phyloP scores from a whole-genome alignment of 176 grass and related monocot species.

The Eremochloa ophiuroides region DNA sequence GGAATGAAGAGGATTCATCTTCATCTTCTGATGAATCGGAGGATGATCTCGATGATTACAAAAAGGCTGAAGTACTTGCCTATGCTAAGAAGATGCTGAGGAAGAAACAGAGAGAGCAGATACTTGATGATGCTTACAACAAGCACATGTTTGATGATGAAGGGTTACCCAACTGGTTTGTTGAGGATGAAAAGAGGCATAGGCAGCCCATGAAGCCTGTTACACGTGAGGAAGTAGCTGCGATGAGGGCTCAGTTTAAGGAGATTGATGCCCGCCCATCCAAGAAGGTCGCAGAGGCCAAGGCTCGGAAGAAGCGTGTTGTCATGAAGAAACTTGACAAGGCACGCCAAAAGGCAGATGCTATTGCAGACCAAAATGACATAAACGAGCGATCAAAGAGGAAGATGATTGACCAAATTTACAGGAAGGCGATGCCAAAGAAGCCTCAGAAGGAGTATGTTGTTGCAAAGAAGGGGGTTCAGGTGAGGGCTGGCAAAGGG shows the following conservation, averaged over 20 bases:
- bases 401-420: conserved; percentile 88
- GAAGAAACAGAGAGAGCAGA: conserved; percentile 96
- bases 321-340: conserved; percentile 68
- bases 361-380: conserved; percentile 74
- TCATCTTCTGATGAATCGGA: conserved; percentile 67
- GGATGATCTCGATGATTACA: conserved; percentile 53
- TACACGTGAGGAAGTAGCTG: conserved; percentile 74
- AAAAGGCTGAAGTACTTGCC: conserved; percentile 83
- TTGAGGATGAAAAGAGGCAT: conserved; percentile 84
- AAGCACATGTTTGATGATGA: conserved; percentile 90
- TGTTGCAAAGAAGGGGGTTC: conserved; percentile 87
- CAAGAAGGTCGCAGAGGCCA: conserved; percentile 93
- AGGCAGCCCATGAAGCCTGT: conserved; percentile 63
- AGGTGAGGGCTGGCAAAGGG: conserved; percentile 58
- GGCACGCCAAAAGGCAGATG: conserved; percentile 77
- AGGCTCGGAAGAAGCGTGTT: conserved; percentile 84
- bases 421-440: conserved; percentile 85
- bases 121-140: conserved; percentile 89
- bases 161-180: conserved; percentile 83
- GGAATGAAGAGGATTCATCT: conserved; percentile 48
- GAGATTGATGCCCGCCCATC: conserved; percentile 87
- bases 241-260: conserved; percentile 80
- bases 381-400: conserved; percentile 72
- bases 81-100: conserved; percentile 95
- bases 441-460: conserved; percentile 88